Base-by-base conservation (phyloP, 768 basidiomycete genomes). In the Auriscalpium orientale region DNA sequence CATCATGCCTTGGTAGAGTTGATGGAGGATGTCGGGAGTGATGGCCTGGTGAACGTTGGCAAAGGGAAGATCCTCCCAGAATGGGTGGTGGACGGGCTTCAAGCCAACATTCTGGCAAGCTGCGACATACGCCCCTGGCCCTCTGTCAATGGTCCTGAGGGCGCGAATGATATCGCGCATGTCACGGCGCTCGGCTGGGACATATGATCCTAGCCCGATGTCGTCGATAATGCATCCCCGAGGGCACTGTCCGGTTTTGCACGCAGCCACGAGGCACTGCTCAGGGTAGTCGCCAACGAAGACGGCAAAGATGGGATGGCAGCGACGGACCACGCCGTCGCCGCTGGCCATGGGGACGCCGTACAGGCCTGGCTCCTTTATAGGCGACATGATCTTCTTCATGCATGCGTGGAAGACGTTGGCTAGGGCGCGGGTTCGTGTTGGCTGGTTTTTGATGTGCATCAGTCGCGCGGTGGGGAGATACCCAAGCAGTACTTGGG, bases 271-370 rank as follows among this genome's bases (percentile, higher is more conserved):
- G 1, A 58, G 47, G n/a, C 58, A 37, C 33, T 67, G 61, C 43
- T 64, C 64, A 0, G 62, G 65, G 49, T 64, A 64, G 28, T 65
- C 66, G 0, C 58, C 59, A 15, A 62, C 56, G 46, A 53, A 63
- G 10, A 16, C 62, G 20, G 56, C 67, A 57, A 59, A 56, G 51
- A 54, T 60, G 12, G 52, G 66, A 62, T 70, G 68, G 10, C 60
- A 58, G 35, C 75, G 77, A 44, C 73, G 74, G 18, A 76, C 49
- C 21, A 76, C 61, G 1, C 74, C 72, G 55, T 74, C 68, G 5
- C 70, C 69, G 46, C 67, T 69, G 0, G 44, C n/a, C 64, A 76
- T 65, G 0, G 61, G 38, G 13, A 73, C 57, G 8, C 75, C 75
- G 6, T 63, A 46, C 0, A 36, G 6, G 0, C 73, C 73, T 4